Percentiles rank a stretch among this genome's conserved stretches.
Evolutionary conservation across 2,329 filamentous ascomycete genomes (phyloP).

Genomic region (Boeremia lycopersici): DNA sequence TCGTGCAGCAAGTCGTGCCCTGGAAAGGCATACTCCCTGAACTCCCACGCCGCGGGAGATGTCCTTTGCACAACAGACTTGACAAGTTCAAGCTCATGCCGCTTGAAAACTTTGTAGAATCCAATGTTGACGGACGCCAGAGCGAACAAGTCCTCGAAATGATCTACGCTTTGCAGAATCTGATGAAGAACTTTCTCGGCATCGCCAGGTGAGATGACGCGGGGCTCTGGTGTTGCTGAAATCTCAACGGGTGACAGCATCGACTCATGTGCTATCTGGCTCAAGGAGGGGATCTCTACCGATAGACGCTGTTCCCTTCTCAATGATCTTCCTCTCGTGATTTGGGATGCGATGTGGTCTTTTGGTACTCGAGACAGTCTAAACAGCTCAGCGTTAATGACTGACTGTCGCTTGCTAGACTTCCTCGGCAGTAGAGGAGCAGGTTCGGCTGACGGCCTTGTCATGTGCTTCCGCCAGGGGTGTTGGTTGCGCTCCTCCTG

Average conservation of each 20-base stretch:
- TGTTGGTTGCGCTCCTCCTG: conserved; percentile 16
- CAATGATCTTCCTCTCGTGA: conserved; percentile 25
- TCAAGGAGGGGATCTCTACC: conserved; percentile 28
- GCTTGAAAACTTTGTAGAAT: conserved; percentile 64
- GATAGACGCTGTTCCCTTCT: conserved; percentile 28
- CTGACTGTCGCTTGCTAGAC: conserved; percentile 50
- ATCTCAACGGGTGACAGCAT: conserved; percentile 28
- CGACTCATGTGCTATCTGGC: conserved; percentile 30
- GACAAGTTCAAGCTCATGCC: conserved; percentile 61
- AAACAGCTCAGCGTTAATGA: conserved; percentile 20
- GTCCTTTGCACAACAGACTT: conserved; percentile 58
- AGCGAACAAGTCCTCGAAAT: conserved; percentile 61
- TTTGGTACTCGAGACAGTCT: conserved; percentile 32
- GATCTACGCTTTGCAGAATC: conserved; percentile 58
- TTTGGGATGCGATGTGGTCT: conserved; percentile 41
- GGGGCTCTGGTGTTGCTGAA: conserved; percentile 24
- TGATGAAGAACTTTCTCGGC: conserved; percentile 58
- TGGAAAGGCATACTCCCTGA: conserved; percentile 63
- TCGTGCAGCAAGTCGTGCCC: conserved; percentile 51
- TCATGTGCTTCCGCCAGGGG: conserved; percentile 11
- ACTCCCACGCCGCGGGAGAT: conserved; percentile 65
- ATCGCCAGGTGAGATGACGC: conserved; percentile 49
- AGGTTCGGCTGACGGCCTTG: conserved; percentile 16
- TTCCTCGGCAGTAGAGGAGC: conserved; percentile 49
- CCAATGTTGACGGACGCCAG: conserved; percentile 60